A percentile compares a stretch with the other conserved stretches of the same genome.
phyloP scores from a whole-genome alignment of 805 yeast genomes.

The Saturnispora sekii region DNA sequence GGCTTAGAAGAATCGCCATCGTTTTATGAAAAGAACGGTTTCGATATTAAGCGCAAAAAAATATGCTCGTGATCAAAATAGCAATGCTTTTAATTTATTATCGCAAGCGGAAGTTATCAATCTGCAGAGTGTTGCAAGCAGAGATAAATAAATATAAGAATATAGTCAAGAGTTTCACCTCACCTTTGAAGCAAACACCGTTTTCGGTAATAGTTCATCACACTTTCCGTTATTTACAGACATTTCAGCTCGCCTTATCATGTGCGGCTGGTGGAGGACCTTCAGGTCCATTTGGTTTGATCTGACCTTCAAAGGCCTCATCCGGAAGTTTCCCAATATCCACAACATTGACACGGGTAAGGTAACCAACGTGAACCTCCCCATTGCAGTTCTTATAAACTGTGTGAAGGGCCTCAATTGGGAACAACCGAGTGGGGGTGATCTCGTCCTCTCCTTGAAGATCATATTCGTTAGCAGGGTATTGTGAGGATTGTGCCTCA shows the following conservation, averaged over 20 bases:
- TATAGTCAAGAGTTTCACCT: too few species aligned
- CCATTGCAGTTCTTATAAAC: slow-evolving; percentile 12
- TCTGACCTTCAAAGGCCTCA: slow-evolving; percentile 4
- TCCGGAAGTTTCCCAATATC: slow-evolving; percentile 7
- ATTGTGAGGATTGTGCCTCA: not conserved
- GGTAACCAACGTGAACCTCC: slow-evolving; percentile 14
- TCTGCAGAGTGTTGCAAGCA: too few species aligned
- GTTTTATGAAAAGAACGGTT: not conserved
- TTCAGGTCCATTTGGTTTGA: slow-evolving; percentile 6
- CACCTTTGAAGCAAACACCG: too few species aligned
- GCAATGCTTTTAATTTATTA: too few species aligned
- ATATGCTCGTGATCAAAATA: too few species aligned
- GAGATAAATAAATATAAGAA: too few species aligned
- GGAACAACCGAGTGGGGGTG: slow-evolving; percentile 8
- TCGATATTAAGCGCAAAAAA: too few species aligned
- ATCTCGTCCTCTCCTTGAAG: not conserved
- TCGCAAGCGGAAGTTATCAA: too few species aligned
- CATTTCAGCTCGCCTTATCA: too few species aligned
- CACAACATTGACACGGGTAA: slow-evolving; percentile 7
- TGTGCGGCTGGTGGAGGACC: too few species aligned
- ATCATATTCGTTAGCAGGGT: not conserved
- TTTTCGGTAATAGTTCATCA: too few species aligned
- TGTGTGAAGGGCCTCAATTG: slow-evolving; percentile 10
- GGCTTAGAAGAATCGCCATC: slow-evolving; percentile 8
- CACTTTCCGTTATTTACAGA: too few species aligned